Evolutionary conservation across 306 rosid species (phyloP), one percentile per base, ranked within the genome.

Genomic region (Trifolium fragiferum): DNA sequence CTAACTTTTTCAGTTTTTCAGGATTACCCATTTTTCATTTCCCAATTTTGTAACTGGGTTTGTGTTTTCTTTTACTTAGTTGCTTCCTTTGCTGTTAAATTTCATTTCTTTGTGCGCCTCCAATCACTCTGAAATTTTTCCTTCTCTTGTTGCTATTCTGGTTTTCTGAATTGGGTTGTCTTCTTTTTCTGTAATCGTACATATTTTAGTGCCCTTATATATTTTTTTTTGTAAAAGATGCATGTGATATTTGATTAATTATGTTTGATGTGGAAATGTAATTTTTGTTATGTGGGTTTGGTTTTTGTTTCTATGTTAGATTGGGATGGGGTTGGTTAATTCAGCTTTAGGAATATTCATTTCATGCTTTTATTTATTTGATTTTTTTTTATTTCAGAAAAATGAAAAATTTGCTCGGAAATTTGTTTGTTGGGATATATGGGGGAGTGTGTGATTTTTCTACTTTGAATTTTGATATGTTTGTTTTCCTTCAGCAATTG

Each of bases 61-160:
- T 86, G 33, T 67, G 30, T 81, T 74, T 86, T 53, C 67, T 82
- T 9, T 80, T 30, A 2, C 59, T 59, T 68, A 13, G 54, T 72
- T 61, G 16, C 20, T 51, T 46, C 37, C 41, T 78, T 51, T 62
- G 8, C 27, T 57, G 70, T 20, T 23, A 14, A 74, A 47, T 33
- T 75, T 70, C 6, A 7, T 66, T n/a, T 23, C 23, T 63, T 74
- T 70, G 18, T 75, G 81, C 62, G 19, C 75, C 75, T 47, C 7
- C 62, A 69, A 44, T 16, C 62, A 40, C 54, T 70, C 21, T 67
- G 57, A 70, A 38, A 14, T 49, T 69, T 81, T 7, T 55, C 3
- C 8, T 47, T 57, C 49, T 43, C 0, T 58, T 58, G 16, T 19
- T 55, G 44, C 55, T 66, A 64, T 18, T 65, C 0, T 70, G 2